Evolutionary conservation across 768 basidiomycete species (phyloP).

Genomic region (Lentinula boryana): DNA sequence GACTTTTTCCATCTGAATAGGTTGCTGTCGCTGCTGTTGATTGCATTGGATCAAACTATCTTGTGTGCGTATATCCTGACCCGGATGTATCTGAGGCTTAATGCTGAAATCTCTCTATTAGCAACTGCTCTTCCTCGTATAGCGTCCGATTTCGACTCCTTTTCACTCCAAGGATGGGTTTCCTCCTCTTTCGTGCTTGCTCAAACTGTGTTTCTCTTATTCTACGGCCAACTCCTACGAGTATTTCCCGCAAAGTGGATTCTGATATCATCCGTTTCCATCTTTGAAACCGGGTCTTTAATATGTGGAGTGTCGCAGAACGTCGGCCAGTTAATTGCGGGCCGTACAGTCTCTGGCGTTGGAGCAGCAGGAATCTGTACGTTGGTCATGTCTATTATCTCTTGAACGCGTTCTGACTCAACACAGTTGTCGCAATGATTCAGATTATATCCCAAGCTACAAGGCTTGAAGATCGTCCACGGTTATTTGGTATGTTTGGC

Average conservation of each 20-base stretch:
- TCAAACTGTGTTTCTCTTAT: conserved; percentile 19
- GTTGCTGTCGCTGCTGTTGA: conserved; percentile 15
- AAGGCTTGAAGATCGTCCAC: conserved; percentile 21
- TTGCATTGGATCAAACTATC: conserved; percentile 33
- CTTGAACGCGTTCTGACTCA: not conserved
- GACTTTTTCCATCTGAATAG: not conserved
- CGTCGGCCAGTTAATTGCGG: conserved; percentile 26
- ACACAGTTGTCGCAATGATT: conserved; percentile 1
- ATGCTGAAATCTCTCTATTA: not conserved
- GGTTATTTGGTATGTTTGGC: conserved; percentile 32
- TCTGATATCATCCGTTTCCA: conserved; percentile 4
- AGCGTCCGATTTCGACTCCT: conserved; percentile 11
- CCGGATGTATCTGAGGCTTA: not conserved
- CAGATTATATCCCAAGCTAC: conserved; percentile 18
- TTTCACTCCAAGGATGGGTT: conserved; percentile 8
- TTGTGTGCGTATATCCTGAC: conserved; percentile 12
- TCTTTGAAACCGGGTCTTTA: conserved; percentile 39
- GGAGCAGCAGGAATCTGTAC: conserved; percentile 30
- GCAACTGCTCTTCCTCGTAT: conserved; percentile 23
- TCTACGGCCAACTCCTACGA: conserved; percentile 23
- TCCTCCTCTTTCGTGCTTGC: conserved; percentile 17
- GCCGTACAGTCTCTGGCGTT: conserved; percentile 35
- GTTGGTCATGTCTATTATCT: not conserved
- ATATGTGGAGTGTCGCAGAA: conserved; percentile 27
- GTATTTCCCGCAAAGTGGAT: conserved; percentile 26